Evolutionary conservation across 2,329 filamentous ascomycete genomes (phyloP).

Genomic region (Colletotrichum ledebouriae): DNA sequence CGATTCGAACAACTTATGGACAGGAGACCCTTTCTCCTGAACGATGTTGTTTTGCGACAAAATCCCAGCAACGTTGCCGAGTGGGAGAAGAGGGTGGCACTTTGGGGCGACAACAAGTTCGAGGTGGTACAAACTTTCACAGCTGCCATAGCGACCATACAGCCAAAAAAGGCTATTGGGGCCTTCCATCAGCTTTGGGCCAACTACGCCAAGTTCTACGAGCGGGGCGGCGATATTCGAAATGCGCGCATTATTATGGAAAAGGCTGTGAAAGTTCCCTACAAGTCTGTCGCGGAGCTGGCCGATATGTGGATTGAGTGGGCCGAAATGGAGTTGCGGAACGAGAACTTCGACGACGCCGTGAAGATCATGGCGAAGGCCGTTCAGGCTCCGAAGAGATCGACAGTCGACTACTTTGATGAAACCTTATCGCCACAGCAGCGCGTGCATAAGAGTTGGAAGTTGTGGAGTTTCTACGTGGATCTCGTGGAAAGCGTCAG

Average conservation of each 20-base stretch:
- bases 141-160: slow-evolving; percentile 90
- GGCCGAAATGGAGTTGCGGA: slow-evolving; percentile 97
- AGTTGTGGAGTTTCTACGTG: slow-evolving; percentile 99
- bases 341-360: slow-evolving; percentile 95
- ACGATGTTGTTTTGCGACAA: slow-evolving; percentile 93
- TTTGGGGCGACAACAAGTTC: slow-evolving; percentile 93
- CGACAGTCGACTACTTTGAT: slow-evolving; percentile 99
- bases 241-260: slow-evolving; percentile 95
- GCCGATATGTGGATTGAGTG: slow-evolving; percentile 99
- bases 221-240: slow-evolving; percentile 84
- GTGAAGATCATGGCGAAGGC: slow-evolving; percentile 97
- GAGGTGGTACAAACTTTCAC: slow-evolving; percentile 97
- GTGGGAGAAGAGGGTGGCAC: slow-evolving; percentile 95
- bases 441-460: slow-evolving; percentile 99
- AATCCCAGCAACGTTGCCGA: slow-evolving; percentile 97
- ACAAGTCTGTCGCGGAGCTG: slow-evolving; percentile 96
- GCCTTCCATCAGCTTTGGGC: slow-evolving; percentile 96
- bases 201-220: slow-evolving; percentile 98
- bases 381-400: slow-evolving; percentile 94
- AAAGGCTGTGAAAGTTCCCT: slow-evolving; percentile 97
- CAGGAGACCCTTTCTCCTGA: slow-evolving; percentile 92
- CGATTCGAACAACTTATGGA: slow-evolving; percentile 99
- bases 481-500: slow-evolving; percentile 96
- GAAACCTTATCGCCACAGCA: slow-evolving; percentile 94
- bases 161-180: slow-evolving; percentile 93